Base-by-base conservation (phyloP, 306 rosid species). In the Prosopis cineraria region DNA sequence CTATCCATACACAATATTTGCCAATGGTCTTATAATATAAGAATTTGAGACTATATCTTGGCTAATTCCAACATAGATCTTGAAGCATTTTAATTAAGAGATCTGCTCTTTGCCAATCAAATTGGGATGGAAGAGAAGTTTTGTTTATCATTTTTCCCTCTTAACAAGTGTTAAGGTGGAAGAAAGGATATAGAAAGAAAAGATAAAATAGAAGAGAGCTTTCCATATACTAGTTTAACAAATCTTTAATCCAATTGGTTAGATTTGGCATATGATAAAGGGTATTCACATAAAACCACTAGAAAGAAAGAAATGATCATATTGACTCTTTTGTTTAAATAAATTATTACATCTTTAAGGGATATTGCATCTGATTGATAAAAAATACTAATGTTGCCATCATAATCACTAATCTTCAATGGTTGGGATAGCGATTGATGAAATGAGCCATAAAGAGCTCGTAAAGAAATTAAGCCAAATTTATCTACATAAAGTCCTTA, bases 241-340 rank as follows among this genome's bases (percentile, higher is more conserved):
- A 19, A 50, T 39, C 68, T 13, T 22, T 37, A n/a, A 70, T 68
- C 59, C 39, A 37, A 31, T 13, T 64, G 41, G 37, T 41, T 71
- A 45, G 68, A 72, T 53, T 79, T 56, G 53, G 84, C 58, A 76
- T 76, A 33, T 17, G 10, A 77, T 60, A 17, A 65, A 83, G 82
- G 72, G 73, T 80, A 84, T 84, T 60, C 85, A 59, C 31, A 31
- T 24, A 39, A 68, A 78, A 77, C 34, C 55, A 73, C 78, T 84
- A 47, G 69, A 80, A 77, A 77, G 70, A 50, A n/a, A n/a, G n/a
- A n/a, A n/a, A n/a, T n/a, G 19, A 24, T 52, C 7, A 19, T 63
- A 41, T 62, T 27, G 58, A 5, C 31, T 30, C 77, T 53, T 40
- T 25, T 3, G 25, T 43, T n/a, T 37, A 9, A 64, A 45, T 1